These are phyloP conservation scores for Kwoniella sp. DNA, from an alignment of 768 basidiomycete genomes.

Conservation along the genomic window DNA sequence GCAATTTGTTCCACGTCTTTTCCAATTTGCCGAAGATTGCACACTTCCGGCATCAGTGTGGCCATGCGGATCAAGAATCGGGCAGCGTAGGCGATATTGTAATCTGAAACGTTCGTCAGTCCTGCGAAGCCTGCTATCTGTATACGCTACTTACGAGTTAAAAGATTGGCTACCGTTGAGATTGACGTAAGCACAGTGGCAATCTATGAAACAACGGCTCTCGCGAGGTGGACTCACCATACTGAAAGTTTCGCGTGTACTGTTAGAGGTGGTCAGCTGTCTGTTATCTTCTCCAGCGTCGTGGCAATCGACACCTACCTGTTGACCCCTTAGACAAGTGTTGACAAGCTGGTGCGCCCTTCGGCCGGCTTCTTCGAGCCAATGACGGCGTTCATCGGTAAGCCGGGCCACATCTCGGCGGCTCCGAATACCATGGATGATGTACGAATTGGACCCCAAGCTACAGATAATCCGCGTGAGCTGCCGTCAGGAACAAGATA, in stretches of 20 bases:
- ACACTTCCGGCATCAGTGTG: conserved; percentile 39
- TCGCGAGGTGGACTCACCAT: too few species aligned
- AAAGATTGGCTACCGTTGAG: conserved; percentile 28
- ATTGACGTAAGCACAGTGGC: neutral
- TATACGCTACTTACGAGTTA: conserved; percentile 27
- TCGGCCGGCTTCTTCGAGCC: conserved; percentile 35
- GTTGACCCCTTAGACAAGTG: conserved; percentile 32
- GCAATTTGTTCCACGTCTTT: conserved; percentile 44
- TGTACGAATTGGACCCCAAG: conserved; percentile 38
- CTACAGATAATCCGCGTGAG: conserved; percentile 13
- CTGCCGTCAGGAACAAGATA: conserved; percentile 2
- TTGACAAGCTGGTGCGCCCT: conserved; percentile 37
- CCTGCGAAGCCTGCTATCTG: neutral
- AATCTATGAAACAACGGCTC: neutral
- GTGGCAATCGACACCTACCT: conserved; percentile 18
- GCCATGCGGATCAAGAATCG: conserved; percentile 47
- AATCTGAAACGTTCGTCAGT: conserved; percentile 8
- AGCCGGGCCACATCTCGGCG: conserved; percentile 37
- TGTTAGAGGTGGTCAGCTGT: conserved; percentile 3
- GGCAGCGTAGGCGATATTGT: conserved; percentile 38
- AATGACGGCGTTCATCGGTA: conserved; percentile 31
- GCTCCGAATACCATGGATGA: conserved; percentile 40
- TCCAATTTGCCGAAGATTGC: conserved; percentile 39
- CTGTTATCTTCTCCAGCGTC: too few species aligned
- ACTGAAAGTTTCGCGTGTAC: conserved; percentile 40